Base-by-base conservation (phyloP, 2,329 filamentous ascomycete species). In the Thelonectria discophora region DNA sequence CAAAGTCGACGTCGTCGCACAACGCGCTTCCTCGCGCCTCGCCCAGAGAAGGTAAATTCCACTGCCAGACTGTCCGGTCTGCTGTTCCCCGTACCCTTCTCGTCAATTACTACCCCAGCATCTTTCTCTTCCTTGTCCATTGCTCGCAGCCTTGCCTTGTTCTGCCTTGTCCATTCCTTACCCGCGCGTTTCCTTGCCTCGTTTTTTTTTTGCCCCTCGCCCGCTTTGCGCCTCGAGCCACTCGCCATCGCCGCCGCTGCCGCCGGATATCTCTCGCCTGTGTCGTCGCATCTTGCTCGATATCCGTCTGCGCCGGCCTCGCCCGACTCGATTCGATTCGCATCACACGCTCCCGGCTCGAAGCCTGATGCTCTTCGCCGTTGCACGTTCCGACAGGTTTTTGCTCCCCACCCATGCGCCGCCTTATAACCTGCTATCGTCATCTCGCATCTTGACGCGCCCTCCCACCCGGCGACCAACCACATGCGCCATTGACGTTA, bases 401-500 rank as follows among this genome's bases (percentile, higher is more conserved):
- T 45, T 49, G 32, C 54, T 71, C 55, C 65, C 62, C 57, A 58
- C 60, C 50, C 63, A 54, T 49, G 46, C 20, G 51, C 59, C 47
- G 61, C 54, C 68, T 69, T 71, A 71, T 69, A 69, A 68, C 68
- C 64, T 65, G 55, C 57, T 63, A 65, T 68, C 62, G 56, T 58
- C 67, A 70, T 66, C 65, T 66, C 62, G 56, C 62, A 61, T 37
- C 62, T 68, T 59, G 55, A 65, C 68, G 64, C 68, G 62, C 72
- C 60, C 62, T 66, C 63, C 63, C 60, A 64, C 63, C 55, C 76
- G 77, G 78, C 77, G 77, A 76, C 79, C 80, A 82, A 81, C 81
- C 79, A 83, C 71, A 83, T 82, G 80, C 80, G 79, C 76, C 78
- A 77, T 72, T 78, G 78, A 77, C 77, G 77, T 76, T 78, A 72